Conservation (phyloP, 1,284 basidiomycete species). For the Jaminaea rosea region DNA sequence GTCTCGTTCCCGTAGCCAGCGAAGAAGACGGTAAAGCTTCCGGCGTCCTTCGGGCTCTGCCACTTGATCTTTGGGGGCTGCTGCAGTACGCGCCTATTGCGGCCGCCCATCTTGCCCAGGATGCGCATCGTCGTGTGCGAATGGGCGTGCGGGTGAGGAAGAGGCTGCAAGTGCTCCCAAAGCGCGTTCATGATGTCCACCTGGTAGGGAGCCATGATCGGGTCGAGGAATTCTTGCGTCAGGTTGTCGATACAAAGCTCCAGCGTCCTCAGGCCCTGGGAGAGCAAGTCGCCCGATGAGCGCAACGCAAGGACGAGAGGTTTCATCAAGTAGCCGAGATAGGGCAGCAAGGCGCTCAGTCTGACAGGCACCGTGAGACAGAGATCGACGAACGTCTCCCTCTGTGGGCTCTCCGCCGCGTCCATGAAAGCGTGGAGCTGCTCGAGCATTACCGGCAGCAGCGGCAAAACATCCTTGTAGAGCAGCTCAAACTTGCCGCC, state of each 20-base stretch:
- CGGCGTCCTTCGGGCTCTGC: slow-evolving; percentile 19
- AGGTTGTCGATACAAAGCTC: slow-evolving; percentile 99
- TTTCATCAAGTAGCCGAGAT: slow-evolving; percentile 92
- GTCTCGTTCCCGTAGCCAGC: slow-evolving; percentile 2
- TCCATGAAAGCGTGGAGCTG: slow-evolving; percentile 61
- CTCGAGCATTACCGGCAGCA: slow-evolving; percentile 94
- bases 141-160: slow-evolving; percentile 81
- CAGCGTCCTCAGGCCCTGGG: slow-evolving; percentile 89
- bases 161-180: slow-evolving; percentile 61
- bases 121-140: slow-evolving; percentile 94
- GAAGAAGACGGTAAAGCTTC: background rate
- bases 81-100: slow-evolving; percentile 73
- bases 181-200: slow-evolving; percentile 84
- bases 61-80: slow-evolving; percentile 71
- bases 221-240: slow-evolving; percentile 95
- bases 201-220: slow-evolving; percentile 69
- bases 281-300: slow-evolving; percentile 71
- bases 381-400: slow-evolving; percentile 71
- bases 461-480: slow-evolving; percentile 92
- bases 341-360: slow-evolving; percentile 88
- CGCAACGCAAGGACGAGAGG: slow-evolving; percentile 85
- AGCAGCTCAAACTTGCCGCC: slow-evolving; percentile 88
- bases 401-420: slow-evolving; percentile 35
- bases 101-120: slow-evolving; percentile 88
- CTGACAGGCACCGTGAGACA: slow-evolving; percentile 94